Percentiles rank a stretch among this genome's conserved stretches.
phyloP scores from a whole-genome alignment of 2,329 filamentous ascomycete species.

The Tolypocladium inflatum region DNA sequence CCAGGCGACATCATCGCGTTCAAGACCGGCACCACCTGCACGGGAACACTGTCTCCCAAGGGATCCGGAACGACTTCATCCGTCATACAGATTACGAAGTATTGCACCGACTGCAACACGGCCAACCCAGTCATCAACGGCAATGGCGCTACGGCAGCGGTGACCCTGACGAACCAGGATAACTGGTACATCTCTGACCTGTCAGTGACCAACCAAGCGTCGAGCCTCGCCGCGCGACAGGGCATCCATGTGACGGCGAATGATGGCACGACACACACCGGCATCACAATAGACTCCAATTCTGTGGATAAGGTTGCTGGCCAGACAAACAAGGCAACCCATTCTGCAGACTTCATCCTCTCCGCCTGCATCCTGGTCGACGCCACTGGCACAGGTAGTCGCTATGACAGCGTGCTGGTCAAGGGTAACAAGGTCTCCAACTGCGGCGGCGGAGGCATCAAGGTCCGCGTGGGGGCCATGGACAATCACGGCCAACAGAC shows the following conservation, averaged over 20 bases:
- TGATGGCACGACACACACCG: conserved; percentile 12
- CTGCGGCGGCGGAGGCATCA: conserved; percentile 16
- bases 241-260: conserved; percentile 11
- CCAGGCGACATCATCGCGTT: conserved; percentile 10
- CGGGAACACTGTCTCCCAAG: conserved; percentile 8
- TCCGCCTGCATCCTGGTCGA: conserved; percentile 9
- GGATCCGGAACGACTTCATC: conserved; percentile 8
- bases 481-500: conserved; percentile 7
- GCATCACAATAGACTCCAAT: conserved; percentile 12
- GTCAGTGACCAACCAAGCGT: conserved; percentile 8
- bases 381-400: conserved; percentile 5
- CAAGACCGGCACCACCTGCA: conserved; percentile 10
- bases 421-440: conserved; percentile 11
- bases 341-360: conserved; percentile 7
- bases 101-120: conserved; percentile 1
- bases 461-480: conserved; percentile 12
- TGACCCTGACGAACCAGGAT: conserved; percentile 12
- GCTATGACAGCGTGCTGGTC: conserved; percentile 13
- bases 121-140: conserved; percentile 12
- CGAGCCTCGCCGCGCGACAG: conserved; percentile 6
- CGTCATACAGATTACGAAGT: conserved; percentile 10
- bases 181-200: conserved; percentile 12
- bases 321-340: conserved; percentile 11
- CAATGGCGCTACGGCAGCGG: conserved; percentile 8
- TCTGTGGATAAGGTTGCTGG: conserved; percentile 12